A percentile compares a stretch with the other conserved stretches of the same genome.
Conservation (phyloP, 1,139 yeast genomes). For the Hansenula sp. region DNA sequence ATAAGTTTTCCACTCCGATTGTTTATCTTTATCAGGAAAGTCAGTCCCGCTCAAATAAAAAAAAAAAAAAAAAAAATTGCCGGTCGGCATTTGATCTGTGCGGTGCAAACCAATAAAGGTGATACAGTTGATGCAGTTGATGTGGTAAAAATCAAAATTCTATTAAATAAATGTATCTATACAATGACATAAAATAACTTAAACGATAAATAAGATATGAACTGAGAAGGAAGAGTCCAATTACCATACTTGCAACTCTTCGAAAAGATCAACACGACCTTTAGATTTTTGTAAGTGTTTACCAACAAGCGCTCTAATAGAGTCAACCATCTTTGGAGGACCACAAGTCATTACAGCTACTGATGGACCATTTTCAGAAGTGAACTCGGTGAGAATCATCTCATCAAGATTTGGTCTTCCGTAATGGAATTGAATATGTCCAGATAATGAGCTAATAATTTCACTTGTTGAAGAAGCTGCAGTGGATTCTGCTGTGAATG, state of each 20-base stretch:
- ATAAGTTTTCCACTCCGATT: no score
- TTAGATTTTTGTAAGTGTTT: constrained; percentile 24
- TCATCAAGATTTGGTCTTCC: constrained; percentile 34
- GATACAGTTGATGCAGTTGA: no score
- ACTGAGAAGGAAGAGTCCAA: no score
- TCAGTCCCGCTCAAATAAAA: no score
- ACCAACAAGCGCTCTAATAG: constrained; percentile 32
- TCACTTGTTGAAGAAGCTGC: background rate
- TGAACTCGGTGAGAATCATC: constrained; percentile 27
- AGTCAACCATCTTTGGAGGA: constrained; percentile 44
- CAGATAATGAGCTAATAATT: background rate
- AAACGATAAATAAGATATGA: no score
- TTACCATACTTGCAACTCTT: constrained; percentile 23
- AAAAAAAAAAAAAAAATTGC: no score
- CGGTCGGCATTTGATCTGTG: no score
- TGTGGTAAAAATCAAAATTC: no score
- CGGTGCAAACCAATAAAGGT: no score
- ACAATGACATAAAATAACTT: no score
- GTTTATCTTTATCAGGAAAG: no score
- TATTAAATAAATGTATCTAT: no score
- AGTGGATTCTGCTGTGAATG: background rate
- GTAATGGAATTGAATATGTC: constrained; percentile 4
- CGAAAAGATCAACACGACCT: constrained; percentile 43
- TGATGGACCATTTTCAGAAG: constrained; percentile 26
- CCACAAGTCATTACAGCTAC: constrained; percentile 47